Conservation (phyloP, 2,329 filamentous ascomycete species). For the Cladosporium sp. region DNA sequence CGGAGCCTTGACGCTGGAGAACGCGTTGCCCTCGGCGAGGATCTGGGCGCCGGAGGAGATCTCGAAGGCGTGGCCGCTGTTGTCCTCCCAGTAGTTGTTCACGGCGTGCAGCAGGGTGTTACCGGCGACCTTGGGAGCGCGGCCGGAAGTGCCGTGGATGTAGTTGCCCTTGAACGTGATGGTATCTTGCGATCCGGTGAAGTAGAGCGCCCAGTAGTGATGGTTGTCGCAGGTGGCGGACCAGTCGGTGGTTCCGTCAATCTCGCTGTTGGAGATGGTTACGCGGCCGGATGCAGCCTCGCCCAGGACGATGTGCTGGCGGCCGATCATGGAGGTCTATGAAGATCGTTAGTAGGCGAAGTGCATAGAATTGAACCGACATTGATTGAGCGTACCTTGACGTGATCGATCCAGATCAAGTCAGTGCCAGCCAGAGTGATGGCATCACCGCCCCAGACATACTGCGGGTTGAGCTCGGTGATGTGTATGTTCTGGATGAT, state of each 20-base stretch:
- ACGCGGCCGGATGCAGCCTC: constrained; percentile 48
- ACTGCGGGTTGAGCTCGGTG: constrained; percentile 33
- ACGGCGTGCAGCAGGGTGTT: constrained; percentile 55
- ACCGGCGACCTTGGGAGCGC: constrained; percentile 50
- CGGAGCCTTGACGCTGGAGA: constrained; percentile 47
- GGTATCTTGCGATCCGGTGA: constrained; percentile 50
- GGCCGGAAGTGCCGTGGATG: constrained; percentile 53
- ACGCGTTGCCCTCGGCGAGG: constrained; percentile 53
- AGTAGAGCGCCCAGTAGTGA: constrained; percentile 57
- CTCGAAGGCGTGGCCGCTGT: constrained; percentile 54
- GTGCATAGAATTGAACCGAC: constrained; percentile 20
- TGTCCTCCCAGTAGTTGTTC: constrained; percentile 57
- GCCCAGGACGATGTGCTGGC: constrained; percentile 56
- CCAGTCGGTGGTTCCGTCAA: constrained; percentile 50
- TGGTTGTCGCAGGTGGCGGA: constrained; percentile 53
- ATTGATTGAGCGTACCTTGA: constrained; percentile 30
- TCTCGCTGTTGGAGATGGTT: constrained; percentile 55
- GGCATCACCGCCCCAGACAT: constrained; percentile 36
- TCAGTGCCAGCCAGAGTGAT: constrained; percentile 32
- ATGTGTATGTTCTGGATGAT: constrained; percentile 44
- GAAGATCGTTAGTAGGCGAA: neutral
- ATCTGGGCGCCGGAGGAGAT: constrained; percentile 35
- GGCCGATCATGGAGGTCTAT: constrained; percentile 52
- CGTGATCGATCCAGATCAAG: constrained; percentile 33
- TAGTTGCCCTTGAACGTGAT: constrained; percentile 57